Conservation (phyloP, 2,329 filamentous ascomycete species). For the Colletotrichum plurivorum region DNA sequence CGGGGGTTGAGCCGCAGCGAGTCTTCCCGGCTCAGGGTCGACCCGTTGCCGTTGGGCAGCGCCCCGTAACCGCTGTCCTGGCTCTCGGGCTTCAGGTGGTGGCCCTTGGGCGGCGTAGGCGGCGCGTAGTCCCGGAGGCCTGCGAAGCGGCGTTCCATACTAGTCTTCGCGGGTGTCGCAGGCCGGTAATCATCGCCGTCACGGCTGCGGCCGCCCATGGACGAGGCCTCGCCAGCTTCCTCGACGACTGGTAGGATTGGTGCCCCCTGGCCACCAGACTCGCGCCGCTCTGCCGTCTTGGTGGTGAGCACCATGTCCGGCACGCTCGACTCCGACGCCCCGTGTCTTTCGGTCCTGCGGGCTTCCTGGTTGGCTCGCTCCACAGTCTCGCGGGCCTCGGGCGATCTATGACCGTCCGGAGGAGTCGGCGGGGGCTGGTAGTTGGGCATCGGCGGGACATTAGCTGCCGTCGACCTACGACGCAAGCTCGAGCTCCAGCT, state of each 20-base stretch:
- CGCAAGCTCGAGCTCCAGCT: constrained; percentile 55
- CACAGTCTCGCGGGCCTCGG: constrained; percentile 57
- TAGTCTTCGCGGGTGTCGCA: constrained; percentile 59
- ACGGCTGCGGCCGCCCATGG: constrained; percentile 72
- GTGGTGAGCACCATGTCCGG: constrained; percentile 72
- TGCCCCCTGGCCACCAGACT: constrained; percentile 69
- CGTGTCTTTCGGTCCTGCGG: constrained; percentile 50
- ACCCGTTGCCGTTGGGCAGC: constrained; percentile 47
- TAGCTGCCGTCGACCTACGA: constrained; percentile 48
- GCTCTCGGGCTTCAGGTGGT: constrained; percentile 60
- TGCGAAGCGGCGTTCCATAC: constrained; percentile 45
- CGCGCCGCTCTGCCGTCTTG: constrained; percentile 58
- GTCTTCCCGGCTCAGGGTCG: constrained; percentile 45
- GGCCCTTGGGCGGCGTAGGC: constrained; percentile 64
- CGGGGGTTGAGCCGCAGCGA: constrained; percentile 52
- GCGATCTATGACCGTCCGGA: constrained; percentile 48
- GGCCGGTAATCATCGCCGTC: constrained; percentile 59
- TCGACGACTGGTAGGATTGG: constrained; percentile 85
- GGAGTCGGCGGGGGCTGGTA: constrained; percentile 62
- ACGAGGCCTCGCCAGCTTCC: constrained; percentile 85
- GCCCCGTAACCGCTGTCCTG: constrained; percentile 63
- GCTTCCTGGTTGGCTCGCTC: constrained; percentile 57
- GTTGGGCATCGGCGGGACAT: constrained; percentile 59
- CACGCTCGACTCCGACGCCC: constrained; percentile 62
- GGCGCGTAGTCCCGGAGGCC: constrained; percentile 47